Evolutionary conservation across 2,329 filamentous ascomycete genomes (phyloP).

Genomic region (Cladophialophora psammophila): DNA sequence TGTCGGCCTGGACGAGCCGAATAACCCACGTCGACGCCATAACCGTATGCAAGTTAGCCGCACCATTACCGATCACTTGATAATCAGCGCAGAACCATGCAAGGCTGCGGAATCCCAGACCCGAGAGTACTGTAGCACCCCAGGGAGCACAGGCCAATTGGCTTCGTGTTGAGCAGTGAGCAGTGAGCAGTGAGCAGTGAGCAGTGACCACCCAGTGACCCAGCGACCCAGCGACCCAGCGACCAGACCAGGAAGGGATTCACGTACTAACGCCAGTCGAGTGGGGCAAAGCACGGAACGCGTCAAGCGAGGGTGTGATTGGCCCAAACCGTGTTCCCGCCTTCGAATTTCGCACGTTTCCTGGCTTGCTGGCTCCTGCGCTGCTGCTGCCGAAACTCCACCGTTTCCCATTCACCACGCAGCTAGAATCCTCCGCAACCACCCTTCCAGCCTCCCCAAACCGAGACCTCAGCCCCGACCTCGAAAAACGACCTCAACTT

Average conservation of each 20-base stretch:
- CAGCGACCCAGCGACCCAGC: neutral
- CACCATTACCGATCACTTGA: neutral
- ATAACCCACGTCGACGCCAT: slow-evolving; percentile 32
- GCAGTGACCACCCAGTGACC: no score
- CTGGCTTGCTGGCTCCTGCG: neutral
- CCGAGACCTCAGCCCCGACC: slow-evolving; percentile 29
- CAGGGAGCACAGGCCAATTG: slow-evolving; percentile 8
- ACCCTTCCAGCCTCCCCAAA: slow-evolving; percentile 29
- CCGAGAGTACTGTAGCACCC: slow-evolving; percentile 1
- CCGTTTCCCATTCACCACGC: slow-evolving; percentile 14
- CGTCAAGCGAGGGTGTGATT: neutral
- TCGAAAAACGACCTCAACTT: slow-evolving; percentile 26
- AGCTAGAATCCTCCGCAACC: slow-evolving; percentile 27
- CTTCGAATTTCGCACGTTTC: slow-evolving; percentile 7
- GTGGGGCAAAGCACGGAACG: slow-evolving; percentile 10
- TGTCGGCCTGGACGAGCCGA: slow-evolving; percentile 30
- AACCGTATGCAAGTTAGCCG: slow-evolving; percentile 2
- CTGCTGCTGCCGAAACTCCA: slow-evolving; percentile 27
- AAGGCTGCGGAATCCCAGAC: slow-evolving; percentile 8
- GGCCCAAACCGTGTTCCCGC: neutral
- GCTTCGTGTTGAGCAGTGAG: slow-evolving; percentile 4
- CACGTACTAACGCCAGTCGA: slow-evolving; percentile 3
- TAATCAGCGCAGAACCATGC: slow-evolving; percentile 2
- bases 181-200: neutral
- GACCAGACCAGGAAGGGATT: neutral